A percentile compares a stretch with the other conserved stretches of the same genome.
Evolutionary conservation across 441 rosid species (phyloP).

Genomic region (Adansonia madagascariensis): DNA sequence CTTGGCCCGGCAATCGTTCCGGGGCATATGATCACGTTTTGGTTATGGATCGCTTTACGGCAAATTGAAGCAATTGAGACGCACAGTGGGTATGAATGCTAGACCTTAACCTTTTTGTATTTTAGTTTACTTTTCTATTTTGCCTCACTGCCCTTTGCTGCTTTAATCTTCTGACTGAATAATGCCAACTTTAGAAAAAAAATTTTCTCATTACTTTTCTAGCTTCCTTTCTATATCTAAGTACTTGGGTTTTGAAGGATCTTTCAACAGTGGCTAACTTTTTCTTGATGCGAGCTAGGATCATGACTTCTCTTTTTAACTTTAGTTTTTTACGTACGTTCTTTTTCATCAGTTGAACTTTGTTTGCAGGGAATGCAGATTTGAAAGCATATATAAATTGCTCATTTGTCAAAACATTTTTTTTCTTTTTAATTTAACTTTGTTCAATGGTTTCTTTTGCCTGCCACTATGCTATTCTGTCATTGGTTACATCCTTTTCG

Average conservation of each 20-base stretch:
- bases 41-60: slow-evolving; percentile 86
- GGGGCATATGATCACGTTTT: slow-evolving; percentile 81
- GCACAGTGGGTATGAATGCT: slow-evolving; percentile 86
- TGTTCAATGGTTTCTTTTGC: background rate
- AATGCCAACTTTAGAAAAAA: slow-evolving; percentile 45
- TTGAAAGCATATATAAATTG: background rate
- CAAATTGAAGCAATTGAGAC: slow-evolving; percentile 89
- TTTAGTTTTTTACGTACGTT: background rate
- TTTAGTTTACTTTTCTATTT: slow-evolving; percentile 29
- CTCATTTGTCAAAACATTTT: background rate
- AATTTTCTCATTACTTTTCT: slow-evolving; percentile 30
- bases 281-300: slow-evolving; percentile 39
- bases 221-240: slow-evolving; percentile 11
- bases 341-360: background rate
- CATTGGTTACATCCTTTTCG: background rate
- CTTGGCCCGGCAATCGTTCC: slow-evolving; percentile 93
- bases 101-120: slow-evolving; percentile 16
- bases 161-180: slow-evolving; percentile 36
- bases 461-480: background rate
- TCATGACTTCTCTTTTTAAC: slow-evolving; percentile 31
- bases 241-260: slow-evolving; percentile 32
- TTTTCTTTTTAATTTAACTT: background rate
- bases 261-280: slow-evolving; percentile 38
- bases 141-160: slow-evolving; percentile 32
- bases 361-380: background rate